A percentile compares a stretch with the other conserved stretches of the same genome.
phyloP scores from a whole-genome alignment of 2,329 filamentous ascomycete genomes.

The Beauveria sp. region DNA sequence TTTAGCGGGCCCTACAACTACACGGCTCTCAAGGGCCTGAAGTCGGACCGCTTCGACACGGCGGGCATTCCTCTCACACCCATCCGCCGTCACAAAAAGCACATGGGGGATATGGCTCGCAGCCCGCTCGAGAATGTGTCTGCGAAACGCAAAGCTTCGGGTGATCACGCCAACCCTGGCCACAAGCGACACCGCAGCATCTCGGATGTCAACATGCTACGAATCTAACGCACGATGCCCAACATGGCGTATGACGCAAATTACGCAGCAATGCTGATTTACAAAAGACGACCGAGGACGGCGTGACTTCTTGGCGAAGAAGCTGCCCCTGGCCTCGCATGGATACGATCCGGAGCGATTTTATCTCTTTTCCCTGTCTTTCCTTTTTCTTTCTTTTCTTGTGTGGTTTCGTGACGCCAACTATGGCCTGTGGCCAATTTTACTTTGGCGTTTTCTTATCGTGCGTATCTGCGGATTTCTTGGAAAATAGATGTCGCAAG shows the following conservation, averaged over 20 bases:
- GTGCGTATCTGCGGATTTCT: background rate
- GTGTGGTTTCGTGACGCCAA: background rate
- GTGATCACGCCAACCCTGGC: constrained; percentile 27
- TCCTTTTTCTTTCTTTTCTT: background rate
- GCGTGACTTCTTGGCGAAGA: constrained; percentile 25
- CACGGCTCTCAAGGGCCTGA: constrained; percentile 55
- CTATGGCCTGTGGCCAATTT: background rate
- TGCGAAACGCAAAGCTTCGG: constrained; percentile 49
- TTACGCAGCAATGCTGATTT: constrained; percentile 11
- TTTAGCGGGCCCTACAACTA: constrained; percentile 54
- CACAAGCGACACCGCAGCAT: constrained; percentile 55
- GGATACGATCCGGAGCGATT: constrained; percentile 8
- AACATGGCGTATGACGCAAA: background rate
- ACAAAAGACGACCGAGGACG: constrained; percentile 38
- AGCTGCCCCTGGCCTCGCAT: constrained; percentile 37
- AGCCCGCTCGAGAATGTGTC: constrained; percentile 42
- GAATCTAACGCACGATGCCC: constrained; percentile 27
- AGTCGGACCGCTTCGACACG: constrained; percentile 57
- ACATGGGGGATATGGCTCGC: constrained; percentile 35
- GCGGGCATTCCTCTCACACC: constrained; percentile 63
- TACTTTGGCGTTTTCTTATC: no score
- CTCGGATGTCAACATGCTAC: constrained; percentile 45
- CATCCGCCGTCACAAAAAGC: constrained; percentile 49
- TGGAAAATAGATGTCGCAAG: background rate
- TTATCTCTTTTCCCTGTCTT: background rate